phyloP scores from a whole-genome alignment of 805 yeast genomes.

The Lachancea dasiensis region DNA sequence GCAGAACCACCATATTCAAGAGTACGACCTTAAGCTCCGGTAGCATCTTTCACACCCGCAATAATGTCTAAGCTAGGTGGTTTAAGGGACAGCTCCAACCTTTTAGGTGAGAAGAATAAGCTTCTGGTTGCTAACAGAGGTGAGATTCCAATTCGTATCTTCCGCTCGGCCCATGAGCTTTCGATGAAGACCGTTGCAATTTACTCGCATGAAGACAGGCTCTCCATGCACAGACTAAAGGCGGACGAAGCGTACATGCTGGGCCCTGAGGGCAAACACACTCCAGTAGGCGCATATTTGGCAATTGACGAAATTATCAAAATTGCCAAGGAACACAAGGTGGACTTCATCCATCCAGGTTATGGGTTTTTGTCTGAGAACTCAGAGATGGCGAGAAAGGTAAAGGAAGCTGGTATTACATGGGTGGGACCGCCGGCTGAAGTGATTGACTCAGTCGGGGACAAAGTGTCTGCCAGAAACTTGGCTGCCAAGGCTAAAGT shows the following conservation, averaged over 20 bases:
- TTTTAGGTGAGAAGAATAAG: conserved; percentile 42
- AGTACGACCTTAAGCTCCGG: too few relatives aligned
- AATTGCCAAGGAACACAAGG: conserved; percentile 73
- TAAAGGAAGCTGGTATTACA: conserved; percentile 81
- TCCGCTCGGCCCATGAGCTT: conserved; percentile 95
- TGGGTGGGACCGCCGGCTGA: conserved; percentile 92
- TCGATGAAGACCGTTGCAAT: conserved; percentile 97
- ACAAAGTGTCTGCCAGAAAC: conserved; percentile 89
- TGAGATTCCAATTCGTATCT: conserved; percentile 81
- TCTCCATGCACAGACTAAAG: conserved; percentile 91
- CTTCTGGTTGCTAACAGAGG: conserved; percentile 81
- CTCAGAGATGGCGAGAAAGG: conserved; percentile 88
- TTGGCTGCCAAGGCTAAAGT: conserved; percentile 77
- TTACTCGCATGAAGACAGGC: conserved; percentile 91
- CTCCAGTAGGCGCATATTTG: conserved; percentile 94
- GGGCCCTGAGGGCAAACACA: conserved; percentile 80
- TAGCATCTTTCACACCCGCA: too few relatives aligned
- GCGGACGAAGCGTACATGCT: conserved; percentile 92
- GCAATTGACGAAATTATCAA: conserved; percentile 91
- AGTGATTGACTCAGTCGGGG: conserved; percentile 93
- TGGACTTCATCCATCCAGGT: conserved; percentile 88
- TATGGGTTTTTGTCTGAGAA: conserved; percentile 89
- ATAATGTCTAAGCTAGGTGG: conserved; percentile 20
- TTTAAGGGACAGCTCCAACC: conserved; percentile 30
- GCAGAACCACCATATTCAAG: too few relatives aligned